phyloP scores from a whole-genome alignment of 257 asterid species.

The Solanum okadae region DNA sequence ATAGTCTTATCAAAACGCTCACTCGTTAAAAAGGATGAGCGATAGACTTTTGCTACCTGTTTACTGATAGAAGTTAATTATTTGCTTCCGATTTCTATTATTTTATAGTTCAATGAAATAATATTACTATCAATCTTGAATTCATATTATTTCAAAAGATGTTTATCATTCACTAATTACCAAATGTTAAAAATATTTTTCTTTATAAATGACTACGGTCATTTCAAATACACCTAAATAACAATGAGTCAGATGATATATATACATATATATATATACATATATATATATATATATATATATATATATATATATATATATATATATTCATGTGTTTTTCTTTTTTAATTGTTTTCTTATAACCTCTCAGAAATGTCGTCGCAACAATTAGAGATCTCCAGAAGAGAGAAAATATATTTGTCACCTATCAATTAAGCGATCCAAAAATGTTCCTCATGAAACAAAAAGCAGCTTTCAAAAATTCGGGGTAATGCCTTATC shows the following conservation, averaged over 20 bases:
- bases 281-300: too few species aligned
- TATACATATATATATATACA: too few species aligned
- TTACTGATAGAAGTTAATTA: background rate
- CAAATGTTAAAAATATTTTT: background rate
- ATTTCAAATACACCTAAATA: background rate
- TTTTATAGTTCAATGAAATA: background rate
- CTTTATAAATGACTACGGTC: background rate
- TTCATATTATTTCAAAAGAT: background rate
- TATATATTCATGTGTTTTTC: background rate
- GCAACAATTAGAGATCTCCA: constrained; percentile 12
- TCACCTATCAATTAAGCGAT: too few species aligned
- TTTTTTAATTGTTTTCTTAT: background rate
- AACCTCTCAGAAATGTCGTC: constrained; percentile 17
- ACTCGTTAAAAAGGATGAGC: background rate
- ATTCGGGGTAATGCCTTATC: constrained; percentile 12
- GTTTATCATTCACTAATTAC: background rate
- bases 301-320: background rate
- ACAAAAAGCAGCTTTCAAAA: background rate
- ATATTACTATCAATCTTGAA: background rate
- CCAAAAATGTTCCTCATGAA: background rate
- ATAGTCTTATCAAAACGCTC: background rate
- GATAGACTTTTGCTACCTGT: background rate
- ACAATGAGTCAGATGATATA: background rate
- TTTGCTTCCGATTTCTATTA: background rate
- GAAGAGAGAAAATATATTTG: background rate